Evolutionary conservation across 352 stramenopile genomes (phyloP).

Genomic region (Globisporangium sylvaticum): DNA sequence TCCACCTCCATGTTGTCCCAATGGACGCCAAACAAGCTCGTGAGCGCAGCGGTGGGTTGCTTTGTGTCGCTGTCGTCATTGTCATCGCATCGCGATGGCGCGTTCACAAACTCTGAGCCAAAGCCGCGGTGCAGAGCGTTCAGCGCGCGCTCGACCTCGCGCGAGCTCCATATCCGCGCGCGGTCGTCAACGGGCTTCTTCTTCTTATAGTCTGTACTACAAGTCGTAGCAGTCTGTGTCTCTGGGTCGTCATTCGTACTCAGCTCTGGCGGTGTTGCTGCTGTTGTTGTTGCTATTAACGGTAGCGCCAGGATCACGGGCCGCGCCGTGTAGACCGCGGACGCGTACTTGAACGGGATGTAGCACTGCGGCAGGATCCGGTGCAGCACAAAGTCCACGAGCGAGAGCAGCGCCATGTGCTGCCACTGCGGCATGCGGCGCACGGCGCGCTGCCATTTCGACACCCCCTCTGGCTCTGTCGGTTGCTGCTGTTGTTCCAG

Average conservation of each 20-base stretch:
- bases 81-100: neutral
- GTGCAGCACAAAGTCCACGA: constrained; percentile 50
- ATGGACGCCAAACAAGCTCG: constrained; percentile 56
- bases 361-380: constrained; percentile 52
- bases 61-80: constrained; percentile 4
- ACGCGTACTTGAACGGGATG: constrained; percentile 57
- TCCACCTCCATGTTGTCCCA: constrained; percentile 56
- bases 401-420: constrained; percentile 42
- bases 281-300: constrained; percentile 9
- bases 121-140: constrained; percentile 14
- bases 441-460: constrained; percentile 34
- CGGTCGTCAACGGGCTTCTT: neutral
- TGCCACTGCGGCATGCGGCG: constrained; percentile 43
- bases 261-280: neutral
- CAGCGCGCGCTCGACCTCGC: constrained; percentile 2
- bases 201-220: neutral
- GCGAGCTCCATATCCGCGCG: neutral
- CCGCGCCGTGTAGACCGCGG: constrained; percentile 46
- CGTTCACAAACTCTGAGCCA: constrained; percentile 9
- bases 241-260: neutral
- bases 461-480: neutral
- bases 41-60: constrained; percentile 10
- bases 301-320: constrained; percentile 43
- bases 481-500: neutral
- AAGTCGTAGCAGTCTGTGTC: neutral